Evolutionary conservation across 352 stramenopile genomes (phyloP), one percentile per base, ranked within the genome.

Genomic region (Pythium scleroteichum): DNA sequence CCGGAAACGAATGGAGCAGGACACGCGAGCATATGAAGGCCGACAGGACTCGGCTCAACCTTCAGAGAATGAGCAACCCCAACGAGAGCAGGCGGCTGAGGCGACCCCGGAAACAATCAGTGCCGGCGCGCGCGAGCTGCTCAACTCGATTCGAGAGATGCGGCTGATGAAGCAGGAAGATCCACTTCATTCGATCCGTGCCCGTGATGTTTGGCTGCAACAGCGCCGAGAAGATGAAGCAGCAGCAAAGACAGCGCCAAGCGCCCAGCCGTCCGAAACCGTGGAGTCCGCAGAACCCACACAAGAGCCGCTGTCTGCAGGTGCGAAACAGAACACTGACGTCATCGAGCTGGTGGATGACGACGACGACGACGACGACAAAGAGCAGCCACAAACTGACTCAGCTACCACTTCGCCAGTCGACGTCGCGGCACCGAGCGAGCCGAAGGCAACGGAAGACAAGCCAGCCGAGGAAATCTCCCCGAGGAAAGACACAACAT

Each of bases 1-100:
- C 26, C 71, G 72, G 8, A 58, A 78, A 47, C 75, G 82, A 3
- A 76, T 85, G 53, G 39, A 75, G 2, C 57, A 71, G 0, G 79
- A 92, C 24, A 79, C 64, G 41, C 70, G 66, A 14, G 62, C 41
- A 22, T 48, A 35, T 51, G 32, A 52, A 44, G 1, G 4, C 27
- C 17, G 4, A 45, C 2, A 48, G 19, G 41, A 13, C 24, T 3
- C 4, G 24, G 9, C n/a, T n/a, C 32, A 14, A 6, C 8, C 19
- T 26, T 22, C 3, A 32, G 29, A 19, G 26, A 35, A 10, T 10
- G 29, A 10, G 10, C 29, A 10, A 10, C 5, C 29, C 10, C 13
- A 44, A 24, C 2, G 39, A 20, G 10, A 5, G 8, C 2, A 33
- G 22, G 27, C 41, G 7, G 16, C 49, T 10, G 52, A 17, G 17